These are phyloP conservation scores for Penstemon newberryi DNA, from an alignment of 257 asterid species.

Conservation along the genomic window DNA sequence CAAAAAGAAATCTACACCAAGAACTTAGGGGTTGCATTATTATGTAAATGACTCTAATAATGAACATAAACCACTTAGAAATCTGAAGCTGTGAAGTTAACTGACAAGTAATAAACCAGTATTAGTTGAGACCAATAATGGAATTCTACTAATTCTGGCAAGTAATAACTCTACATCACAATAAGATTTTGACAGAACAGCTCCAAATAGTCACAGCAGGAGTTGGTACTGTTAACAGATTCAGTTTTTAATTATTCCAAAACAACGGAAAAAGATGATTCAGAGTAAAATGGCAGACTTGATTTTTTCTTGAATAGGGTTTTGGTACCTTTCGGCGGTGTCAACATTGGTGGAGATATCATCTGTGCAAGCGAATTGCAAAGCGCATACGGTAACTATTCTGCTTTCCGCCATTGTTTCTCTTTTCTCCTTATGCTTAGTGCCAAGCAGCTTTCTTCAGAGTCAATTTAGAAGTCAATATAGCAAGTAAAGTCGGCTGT, in stretches of 20 bases:
- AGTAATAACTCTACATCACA: conserved; percentile 1
- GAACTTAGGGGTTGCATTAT: too few species aligned
- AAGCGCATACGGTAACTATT: conserved; percentile 68
- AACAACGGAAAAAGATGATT: not conserved
- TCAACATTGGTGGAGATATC: conserved; percentile 76
- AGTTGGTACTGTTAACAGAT: not conserved
- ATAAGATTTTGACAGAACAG: conserved; percentile 13
- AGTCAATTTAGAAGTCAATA: too few species aligned
- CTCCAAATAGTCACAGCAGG: not conserved
- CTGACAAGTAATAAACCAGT: too few species aligned
- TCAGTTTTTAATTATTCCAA: not conserved
- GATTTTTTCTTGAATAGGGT: not conserved
- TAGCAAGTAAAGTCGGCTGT: too few species aligned
- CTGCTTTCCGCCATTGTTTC: conserved; percentile 48
- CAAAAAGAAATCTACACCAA: too few species aligned
- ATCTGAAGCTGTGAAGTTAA: too few species aligned
- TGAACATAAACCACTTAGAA: not conserved
- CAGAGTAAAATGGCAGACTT: too few species aligned
- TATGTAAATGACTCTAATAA: not conserved
- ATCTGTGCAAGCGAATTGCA: conserved; percentile 89
- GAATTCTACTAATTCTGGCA: conserved; percentile 6
- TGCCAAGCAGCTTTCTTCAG: too few species aligned
- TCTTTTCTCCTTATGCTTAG: not conserved
- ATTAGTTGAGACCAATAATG: not conserved
- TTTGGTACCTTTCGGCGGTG: conserved; percentile 68